Evolutionary conservation across 495 filamentous ascomycete species (phyloP).

Genomic region (Paragyromitra xinjiangensis): DNA sequence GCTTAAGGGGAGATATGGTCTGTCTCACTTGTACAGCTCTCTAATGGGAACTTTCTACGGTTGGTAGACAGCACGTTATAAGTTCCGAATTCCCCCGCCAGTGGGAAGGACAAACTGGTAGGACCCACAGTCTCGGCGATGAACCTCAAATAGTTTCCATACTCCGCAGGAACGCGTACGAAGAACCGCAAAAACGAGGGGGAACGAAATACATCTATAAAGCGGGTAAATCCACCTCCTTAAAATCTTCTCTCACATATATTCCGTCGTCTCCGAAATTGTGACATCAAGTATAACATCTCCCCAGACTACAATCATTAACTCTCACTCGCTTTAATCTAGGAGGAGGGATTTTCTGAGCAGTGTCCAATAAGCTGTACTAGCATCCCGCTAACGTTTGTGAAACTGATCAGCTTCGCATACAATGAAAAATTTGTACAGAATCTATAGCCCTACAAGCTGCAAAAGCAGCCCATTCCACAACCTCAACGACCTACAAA

Average conservation of each 20-base stretch:
- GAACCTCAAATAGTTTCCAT: too few species aligned
- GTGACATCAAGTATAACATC: not conserved
- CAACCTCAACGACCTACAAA: not conserved
- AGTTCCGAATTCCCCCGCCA: too few species aligned
- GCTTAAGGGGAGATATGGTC: not conserved
- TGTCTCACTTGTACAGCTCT: not conserved
- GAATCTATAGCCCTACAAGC: not conserved
- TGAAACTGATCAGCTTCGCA: not conserved
- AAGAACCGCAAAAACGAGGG: too few species aligned
- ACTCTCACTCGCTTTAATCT: slow-evolving; percentile 1
- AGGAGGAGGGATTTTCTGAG: not conserved
- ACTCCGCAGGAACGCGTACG: too few species aligned
- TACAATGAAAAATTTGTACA: not conserved
- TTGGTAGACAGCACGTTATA: too few species aligned
- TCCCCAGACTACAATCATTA: not conserved
- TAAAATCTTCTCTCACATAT: not conserved
- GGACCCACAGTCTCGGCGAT: too few species aligned
- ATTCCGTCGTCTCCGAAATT: not conserved
- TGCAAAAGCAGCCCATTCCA: not conserved
- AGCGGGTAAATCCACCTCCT: not conserved
- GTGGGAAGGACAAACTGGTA: too few species aligned
- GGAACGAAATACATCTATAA: not conserved
- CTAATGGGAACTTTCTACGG: too few species aligned
- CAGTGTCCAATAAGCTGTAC: not conserved
- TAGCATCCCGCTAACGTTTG: not conserved